Percentiles rank a stretch among this genome's conserved stretches.
These are phyloP conservation scores for Cadophora malorum DNA, from an alignment of 2,329 filamentous ascomycete species.

Conservation along the genomic window DNA sequence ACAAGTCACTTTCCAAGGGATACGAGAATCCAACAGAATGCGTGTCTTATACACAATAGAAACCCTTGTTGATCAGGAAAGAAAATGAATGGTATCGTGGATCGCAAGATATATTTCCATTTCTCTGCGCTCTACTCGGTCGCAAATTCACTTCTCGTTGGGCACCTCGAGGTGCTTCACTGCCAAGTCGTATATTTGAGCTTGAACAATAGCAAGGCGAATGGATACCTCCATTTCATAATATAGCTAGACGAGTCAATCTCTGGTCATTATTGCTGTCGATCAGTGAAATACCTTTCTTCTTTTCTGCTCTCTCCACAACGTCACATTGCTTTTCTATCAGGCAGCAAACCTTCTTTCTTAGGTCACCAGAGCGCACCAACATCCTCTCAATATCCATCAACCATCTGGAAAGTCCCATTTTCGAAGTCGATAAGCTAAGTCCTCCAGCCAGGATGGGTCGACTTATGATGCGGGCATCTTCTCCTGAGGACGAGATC, in stretches of 20 bases:
- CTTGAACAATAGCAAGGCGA: background rate
- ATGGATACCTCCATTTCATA: background rate
- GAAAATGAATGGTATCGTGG: background rate
- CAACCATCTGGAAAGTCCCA: background rate
- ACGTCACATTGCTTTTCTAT: background rate
- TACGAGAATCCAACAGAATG: background rate
- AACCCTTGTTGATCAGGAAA: background rate
- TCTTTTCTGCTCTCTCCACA: background rate
- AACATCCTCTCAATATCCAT: background rate
- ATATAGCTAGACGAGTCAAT: background rate
- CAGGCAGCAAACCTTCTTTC: background rate
- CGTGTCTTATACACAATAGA: background rate
- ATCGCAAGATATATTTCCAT: background rate
- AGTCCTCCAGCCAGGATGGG: background rate
- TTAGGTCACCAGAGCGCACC: background rate
- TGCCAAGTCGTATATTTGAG: background rate
- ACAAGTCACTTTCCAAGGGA: background rate
- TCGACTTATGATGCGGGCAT: background rate
- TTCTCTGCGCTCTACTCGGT: background rate
- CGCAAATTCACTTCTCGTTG: conserved; percentile 1
- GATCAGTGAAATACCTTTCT: background rate
- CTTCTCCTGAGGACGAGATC: background rate
- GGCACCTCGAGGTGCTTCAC: background rate
- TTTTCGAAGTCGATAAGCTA: background rate
- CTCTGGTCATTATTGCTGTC: background rate